Base-by-base conservation (phyloP, 2,329 filamentous ascomycete genomes). In the Beauveria sp. region DNA sequence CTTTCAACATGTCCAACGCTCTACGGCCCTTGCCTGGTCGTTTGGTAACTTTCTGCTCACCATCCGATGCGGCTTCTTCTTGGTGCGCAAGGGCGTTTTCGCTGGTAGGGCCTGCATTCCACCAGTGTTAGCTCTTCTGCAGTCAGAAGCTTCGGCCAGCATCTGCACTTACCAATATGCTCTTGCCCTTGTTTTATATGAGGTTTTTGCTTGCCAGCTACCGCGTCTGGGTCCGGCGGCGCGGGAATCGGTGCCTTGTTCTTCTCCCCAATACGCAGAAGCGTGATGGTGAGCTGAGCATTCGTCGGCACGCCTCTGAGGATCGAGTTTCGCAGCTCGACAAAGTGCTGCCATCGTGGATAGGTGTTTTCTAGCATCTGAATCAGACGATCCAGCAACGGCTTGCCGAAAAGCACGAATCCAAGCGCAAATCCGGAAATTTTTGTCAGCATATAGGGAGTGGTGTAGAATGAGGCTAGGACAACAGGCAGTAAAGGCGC, bases 301-400 rank as follows among this genome's bases (percentile, higher is more conserved):
- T 96, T 95, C 1, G 91, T 96, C 1, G 91, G 91, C 0, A 95
- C 87, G 2, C 90, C 90, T 69, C 89, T 90, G 56, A 96, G 83
- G 1, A 95, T 71, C 0, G 88, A 91, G 67, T 91, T 91, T 63
- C 88, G 82, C 12, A 91, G 75, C 68, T 92, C 87, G 18, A 93
- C 77, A 7, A 91, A 77, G 66, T 88, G 89, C 68, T 90, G 81
- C 90, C 90, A 95, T 66, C 87, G 77, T 1, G 90, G 90, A 66
- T 86, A 82, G 7, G 78, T 79, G 16, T 74, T 76, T 71, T 90
- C 87, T 31, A 90, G 73, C 66, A 84, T 83, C 14, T 74, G 72
- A 4, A 91, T 70, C 2, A 79, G 83, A 14, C 81, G 82, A 38
- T 78, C 76, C 61, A 93, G 85, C 65, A 93, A 67, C 0, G 91